Evolutionary conservation across 1,284 basidiomycete genomes (phyloP).

Genomic region (Ustilago xerochloae): DNA sequence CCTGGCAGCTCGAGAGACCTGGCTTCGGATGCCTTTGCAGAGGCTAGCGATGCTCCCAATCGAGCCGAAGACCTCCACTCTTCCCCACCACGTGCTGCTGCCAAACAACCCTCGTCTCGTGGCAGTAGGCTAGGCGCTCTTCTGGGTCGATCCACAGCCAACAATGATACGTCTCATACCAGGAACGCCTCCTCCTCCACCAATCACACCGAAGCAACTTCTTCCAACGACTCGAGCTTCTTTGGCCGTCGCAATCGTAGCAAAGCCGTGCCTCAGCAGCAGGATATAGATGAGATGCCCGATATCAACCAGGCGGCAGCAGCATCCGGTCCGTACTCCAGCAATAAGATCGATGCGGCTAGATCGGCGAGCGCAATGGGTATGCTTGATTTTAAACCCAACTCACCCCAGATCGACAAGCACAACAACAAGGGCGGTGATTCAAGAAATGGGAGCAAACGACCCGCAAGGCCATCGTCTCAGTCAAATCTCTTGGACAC

Average conservation of each 20-base stretch:
- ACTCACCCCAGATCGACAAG: not conserved
- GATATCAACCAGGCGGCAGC: not conserved
- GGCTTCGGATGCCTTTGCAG: conserved; percentile 5
- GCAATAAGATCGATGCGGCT: not conserved
- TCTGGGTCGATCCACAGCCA: conserved; percentile 9
- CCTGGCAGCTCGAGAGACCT: conserved; percentile 14
- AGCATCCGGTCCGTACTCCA: not conserved
- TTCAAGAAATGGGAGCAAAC: not conserved
- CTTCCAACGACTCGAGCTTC: conserved; percentile 29
- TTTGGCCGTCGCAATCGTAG: conserved; percentile 23
- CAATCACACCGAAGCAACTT: conserved; percentile 18
- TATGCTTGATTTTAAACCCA: conserved; percentile 21
- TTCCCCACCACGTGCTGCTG: conserved; percentile 6
- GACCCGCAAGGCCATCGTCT: conserved; percentile 22
- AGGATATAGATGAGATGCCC: conserved; percentile 1
- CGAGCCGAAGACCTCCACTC: conserved; percentile 10
- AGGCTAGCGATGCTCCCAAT: conserved; percentile 6
- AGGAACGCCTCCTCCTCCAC: conserved; percentile 21
- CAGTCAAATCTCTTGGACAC: conserved; percentile 26
- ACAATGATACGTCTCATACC: conserved; percentile 6
- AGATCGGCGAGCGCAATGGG: conserved; percentile 24
- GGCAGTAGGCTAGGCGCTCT: conserved; percentile 39
- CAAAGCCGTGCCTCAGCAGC: conserved; percentile 7
- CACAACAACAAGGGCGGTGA: not conserved
- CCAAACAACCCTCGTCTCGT: conserved; percentile 13